A percentile compares a stretch with the other conserved stretches of the same genome.
Evolutionary conservation across 345 rosid species (phyloP).

Genomic region (Eucalyptus coolabah): DNA sequence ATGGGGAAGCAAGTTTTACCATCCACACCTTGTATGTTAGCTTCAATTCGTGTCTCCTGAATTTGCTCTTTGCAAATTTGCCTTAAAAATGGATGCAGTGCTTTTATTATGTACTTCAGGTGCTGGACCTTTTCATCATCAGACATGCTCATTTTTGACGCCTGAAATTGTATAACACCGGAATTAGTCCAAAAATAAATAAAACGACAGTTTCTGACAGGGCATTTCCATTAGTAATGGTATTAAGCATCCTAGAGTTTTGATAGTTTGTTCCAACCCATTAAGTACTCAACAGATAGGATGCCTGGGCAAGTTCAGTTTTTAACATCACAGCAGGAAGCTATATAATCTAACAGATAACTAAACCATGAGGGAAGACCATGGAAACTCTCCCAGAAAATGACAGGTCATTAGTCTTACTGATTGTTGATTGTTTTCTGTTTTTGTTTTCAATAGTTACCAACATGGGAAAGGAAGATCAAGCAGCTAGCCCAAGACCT

Average conservation of each 20-base stretch:
- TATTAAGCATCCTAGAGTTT: not conserved
- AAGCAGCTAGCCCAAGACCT: not conserved
- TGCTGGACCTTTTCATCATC: constrained; percentile 34
- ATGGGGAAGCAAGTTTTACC: not conserved
- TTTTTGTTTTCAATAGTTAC: not conserved
- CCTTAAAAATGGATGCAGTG: constrained; percentile 47
- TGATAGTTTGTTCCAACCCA: not conserved
- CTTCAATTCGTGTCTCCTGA: constrained; percentile 47
- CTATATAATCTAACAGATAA: not conserved
- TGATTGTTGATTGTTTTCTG: not conserved
- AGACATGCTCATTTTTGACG: constrained; percentile 33
- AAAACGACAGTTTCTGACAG: not conserved
- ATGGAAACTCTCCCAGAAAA: not conserved
- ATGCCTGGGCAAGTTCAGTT: not conserved
- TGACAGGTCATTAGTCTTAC: not conserved
- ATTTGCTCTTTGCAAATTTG: constrained; percentile 38
- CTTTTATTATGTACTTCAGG: constrained; percentile 35
- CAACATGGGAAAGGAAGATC: not conserved
- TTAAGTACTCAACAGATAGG: not conserved
- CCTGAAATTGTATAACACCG: constrained; percentile 17
- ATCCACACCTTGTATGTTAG: constrained; percentile 35
- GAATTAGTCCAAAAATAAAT: not conserved
- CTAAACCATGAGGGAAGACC: not conserved
- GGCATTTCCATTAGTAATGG: not conserved
- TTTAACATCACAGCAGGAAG: not conserved